Conservation (phyloP, 345 rosid species). For the Sapria himalayana region DNA sequence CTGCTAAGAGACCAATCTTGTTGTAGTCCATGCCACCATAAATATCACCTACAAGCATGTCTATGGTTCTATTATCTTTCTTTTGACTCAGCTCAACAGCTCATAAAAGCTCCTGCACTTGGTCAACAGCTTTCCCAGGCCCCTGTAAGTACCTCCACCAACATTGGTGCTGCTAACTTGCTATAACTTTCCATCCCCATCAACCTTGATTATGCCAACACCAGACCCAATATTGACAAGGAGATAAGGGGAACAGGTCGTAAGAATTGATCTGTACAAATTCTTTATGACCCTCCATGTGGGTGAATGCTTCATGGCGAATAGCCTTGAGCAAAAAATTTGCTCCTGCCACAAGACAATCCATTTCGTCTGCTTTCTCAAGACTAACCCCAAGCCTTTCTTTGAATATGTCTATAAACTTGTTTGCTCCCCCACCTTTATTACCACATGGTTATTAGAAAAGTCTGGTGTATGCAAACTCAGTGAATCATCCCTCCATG, state of each 20-base stretch:
- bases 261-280: slow-evolving; percentile 50
- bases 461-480: neutral
- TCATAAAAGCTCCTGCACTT: slow-evolving; percentile 68
- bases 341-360: slow-evolving; percentile 79
- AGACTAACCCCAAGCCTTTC: slow-evolving; percentile 68
- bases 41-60: slow-evolving; percentile 92
- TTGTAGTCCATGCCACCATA: slow-evolving; percentile 59
- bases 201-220: slow-evolving; percentile 93
- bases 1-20: slow-evolving; percentile 62
- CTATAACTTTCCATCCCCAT: slow-evolving; percentile 63
- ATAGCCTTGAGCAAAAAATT: slow-evolving; percentile 87
- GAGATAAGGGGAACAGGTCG: slow-evolving; percentile 64
- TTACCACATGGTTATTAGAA: neutral
- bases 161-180: slow-evolving; percentile 75
- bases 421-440: slow-evolving; percentile 84
- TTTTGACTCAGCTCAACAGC: slow-evolving; percentile 53
- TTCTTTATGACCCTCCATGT: slow-evolving; percentile 44
- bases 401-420: slow-evolving; percentile 69
- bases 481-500: slow-evolving; percentile 22
- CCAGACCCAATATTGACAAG: slow-evolving; percentile 91
- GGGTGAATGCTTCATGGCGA: slow-evolving; percentile 63
- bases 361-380: slow-evolving; percentile 93
- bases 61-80: slow-evolving; percentile 65
- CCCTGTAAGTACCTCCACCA: slow-evolving; percentile 84
- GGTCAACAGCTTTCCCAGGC: slow-evolving; percentile 70